Percentiles rank a stretch among this genome's conserved stretches.
These are phyloP conservation scores for Spizellomyces punctatus DNA, from an alignment of 192 early-diverging fungal species.

Conservation along the genomic window DNA sequence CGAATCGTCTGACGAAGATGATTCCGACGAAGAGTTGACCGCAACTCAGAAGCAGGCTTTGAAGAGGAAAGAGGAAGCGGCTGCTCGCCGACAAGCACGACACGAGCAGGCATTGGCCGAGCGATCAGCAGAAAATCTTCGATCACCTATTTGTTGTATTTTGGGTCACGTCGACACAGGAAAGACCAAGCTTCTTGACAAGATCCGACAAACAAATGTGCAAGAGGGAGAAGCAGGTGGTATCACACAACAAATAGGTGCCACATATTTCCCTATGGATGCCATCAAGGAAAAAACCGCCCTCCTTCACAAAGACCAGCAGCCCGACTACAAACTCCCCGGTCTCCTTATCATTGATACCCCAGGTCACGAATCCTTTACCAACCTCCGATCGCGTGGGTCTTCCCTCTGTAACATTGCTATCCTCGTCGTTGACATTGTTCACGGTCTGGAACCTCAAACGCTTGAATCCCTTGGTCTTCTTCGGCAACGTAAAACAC, in stretches of 20 bases:
- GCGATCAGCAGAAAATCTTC: slow-evolving; percentile 84
- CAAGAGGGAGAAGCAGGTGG: slow-evolving; percentile 99
- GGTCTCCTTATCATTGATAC: slow-evolving; percentile 97
- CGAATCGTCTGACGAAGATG: slow-evolving; percentile 33
- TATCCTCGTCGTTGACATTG: slow-evolving; percentile 98
- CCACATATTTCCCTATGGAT: slow-evolving; percentile 97
- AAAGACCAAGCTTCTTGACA: slow-evolving; percentile 97
- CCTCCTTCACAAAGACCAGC: slow-evolving; percentile 61
- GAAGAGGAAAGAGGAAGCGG: slow-evolving; percentile 77
- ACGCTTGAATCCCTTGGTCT: slow-evolving; percentile 94
- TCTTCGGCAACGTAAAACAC: slow-evolving; percentile 90
- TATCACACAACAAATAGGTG: slow-evolving; percentile 99
- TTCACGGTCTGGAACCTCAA: slow-evolving; percentile 98
- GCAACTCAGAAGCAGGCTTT: slow-evolving; percentile 63
- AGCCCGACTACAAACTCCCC: slow-evolving; percentile 78
- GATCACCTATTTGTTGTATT: slow-evolving; percentile 98
- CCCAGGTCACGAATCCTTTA: slow-evolving; percentile 98
- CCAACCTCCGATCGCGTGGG: slow-evolving; percentile 92
- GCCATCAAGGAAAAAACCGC: slow-evolving; percentile 92
- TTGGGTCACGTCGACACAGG: slow-evolving; percentile 97
- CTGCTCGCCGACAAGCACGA: slow-evolving; percentile 52
- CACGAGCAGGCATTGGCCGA: slow-evolving; percentile 76
- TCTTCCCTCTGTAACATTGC: slow-evolving; percentile 99
- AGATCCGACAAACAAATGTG: slow-evolving; percentile 99
- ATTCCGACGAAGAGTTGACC: slow-evolving; percentile 61